Percentiles rank a stretch among this genome's conserved stretches.
These are phyloP conservation scores for Tagetes patula DNA, from an alignment of 129 eudicot species.

Conservation along the genomic window DNA sequence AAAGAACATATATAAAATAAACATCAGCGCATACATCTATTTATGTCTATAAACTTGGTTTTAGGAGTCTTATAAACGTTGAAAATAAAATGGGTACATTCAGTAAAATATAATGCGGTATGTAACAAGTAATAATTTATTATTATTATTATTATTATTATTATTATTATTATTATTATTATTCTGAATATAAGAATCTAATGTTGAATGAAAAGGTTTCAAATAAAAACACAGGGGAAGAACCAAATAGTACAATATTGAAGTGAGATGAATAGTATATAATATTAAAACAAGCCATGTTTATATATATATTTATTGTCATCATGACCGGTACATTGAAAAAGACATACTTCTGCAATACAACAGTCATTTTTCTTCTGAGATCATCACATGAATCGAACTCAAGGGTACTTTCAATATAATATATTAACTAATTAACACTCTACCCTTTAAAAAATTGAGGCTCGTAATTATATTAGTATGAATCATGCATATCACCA, in stretches of 20 bases:
- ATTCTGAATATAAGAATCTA: background rate
- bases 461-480: no score
- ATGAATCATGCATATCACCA: background rate
- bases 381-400: constrained; percentile 9
- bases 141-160: no score
- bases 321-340: constrained; percentile 33
- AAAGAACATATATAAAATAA: no score
- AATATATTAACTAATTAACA: background rate
- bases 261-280: background rate
- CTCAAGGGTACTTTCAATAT: constrained; percentile 15
- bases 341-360: constrained; percentile 19
- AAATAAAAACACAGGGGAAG: constrained; percentile 19
- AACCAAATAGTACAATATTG: background rate
- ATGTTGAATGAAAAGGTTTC: constrained; percentile 9
- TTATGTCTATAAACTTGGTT: no score
- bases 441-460: no score
- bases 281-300: constrained; percentile 1
- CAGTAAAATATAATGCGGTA: no score
- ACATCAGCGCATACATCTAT: no score
- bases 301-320: constrained; percentile 27
- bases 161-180: no score
- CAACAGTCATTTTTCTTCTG: constrained; percentile 34
- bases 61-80: no score
- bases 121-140: no score
- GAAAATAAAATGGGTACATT: no score